Base-by-base conservation (phyloP, 352 stramenopile genomes). In the Globisporangium nunn region DNA sequence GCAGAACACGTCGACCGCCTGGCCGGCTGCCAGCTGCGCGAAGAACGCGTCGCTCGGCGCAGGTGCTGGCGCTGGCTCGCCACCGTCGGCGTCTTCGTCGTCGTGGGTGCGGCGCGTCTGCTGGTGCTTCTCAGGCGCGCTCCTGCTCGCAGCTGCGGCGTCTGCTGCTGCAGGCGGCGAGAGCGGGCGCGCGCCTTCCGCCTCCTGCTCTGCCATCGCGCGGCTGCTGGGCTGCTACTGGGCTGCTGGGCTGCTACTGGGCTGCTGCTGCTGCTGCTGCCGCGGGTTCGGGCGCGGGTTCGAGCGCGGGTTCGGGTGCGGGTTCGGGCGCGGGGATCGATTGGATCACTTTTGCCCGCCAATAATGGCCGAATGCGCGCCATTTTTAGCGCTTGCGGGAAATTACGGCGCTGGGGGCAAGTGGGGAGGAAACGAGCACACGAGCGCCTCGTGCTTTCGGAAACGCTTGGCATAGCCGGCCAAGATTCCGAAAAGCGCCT, bases 1-100 rank as follows among this genome's bases (percentile, higher is more conserved):
- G 51, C 79, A 81, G 50, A 66, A 87, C 17, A 89, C 74, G 52
- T 91, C 81, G 17, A 88, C 72, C 8, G 81, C 70, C 35, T 78
- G 61, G 10, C 74, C 72, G 14, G 44, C 52, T 18, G 56, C 37
- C 29, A 90, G 31, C 23, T 64, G 45, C 30, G 39, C 52, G n/a
- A 48, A 64, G 46, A 64, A 51, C 30, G 30, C 37, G 18, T 46
- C 52, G 7, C 37, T 50, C 4, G 50, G 50, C 39, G n/a, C 45
- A n/a, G 23, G 23, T 23, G 23, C 46, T 50, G 11, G 43, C 57
- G 33, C 6, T 33, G 3, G 30, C 41, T 2, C 45, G 6, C 18
- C 56, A 14, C n/a, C 28, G 29, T 35, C 10, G 28, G 8, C 51
- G 14, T 30, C 33, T 12, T 29, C 46, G 30, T 33, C 11, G 31